phyloP scores from a whole-genome alignment of 495 filamentous ascomycete species.

The Margaritispora aquatica region DNA sequence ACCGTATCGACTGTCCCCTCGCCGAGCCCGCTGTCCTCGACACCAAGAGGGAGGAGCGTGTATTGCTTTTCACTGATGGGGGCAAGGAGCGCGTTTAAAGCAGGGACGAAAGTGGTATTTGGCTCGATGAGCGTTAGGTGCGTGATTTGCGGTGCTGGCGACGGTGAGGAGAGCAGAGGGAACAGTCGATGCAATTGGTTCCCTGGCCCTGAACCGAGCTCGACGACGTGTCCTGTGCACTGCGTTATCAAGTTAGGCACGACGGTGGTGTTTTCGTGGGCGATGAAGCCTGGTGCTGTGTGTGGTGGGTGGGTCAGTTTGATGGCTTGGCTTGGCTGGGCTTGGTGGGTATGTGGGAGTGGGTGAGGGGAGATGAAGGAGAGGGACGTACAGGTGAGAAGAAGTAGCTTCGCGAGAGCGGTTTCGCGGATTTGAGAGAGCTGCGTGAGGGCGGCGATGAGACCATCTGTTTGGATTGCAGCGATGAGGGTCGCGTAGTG shows the following conservation, averaged over 20 bases:
- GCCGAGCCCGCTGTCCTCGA: constrained; percentile 36
- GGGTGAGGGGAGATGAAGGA: neutral
- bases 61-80: constrained; percentile 28
- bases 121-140: constrained; percentile 41
- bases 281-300: constrained; percentile 26
- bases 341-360: no score
- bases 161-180: constrained; percentile 17
- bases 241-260: constrained; percentile 35
- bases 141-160: no score
- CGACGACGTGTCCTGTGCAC: constrained; percentile 37
- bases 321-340: no score
- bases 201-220: constrained; percentile 43
- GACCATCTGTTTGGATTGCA: constrained; percentile 3
- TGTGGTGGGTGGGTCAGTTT: neutral
- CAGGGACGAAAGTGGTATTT: constrained; percentile 25
- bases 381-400: constrained; percentile 4
- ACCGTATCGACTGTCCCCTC: constrained; percentile 42
- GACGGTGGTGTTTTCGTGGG: constrained; percentile 34
- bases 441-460: constrained; percentile 2
- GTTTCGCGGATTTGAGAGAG: constrained; percentile 6
- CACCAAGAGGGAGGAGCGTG: constrained; percentile 28
- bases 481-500: constrained; percentile 7
- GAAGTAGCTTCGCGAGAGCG: constrained; percentile 8
- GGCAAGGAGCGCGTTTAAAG: constrained; percentile 23
- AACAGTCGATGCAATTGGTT: constrained; percentile 39